A percentile compares a stretch with the other conserved stretches of the same genome.
Conservation (phyloP, 164 flowering plant genomes). For the Vitis amurensis region DNA sequence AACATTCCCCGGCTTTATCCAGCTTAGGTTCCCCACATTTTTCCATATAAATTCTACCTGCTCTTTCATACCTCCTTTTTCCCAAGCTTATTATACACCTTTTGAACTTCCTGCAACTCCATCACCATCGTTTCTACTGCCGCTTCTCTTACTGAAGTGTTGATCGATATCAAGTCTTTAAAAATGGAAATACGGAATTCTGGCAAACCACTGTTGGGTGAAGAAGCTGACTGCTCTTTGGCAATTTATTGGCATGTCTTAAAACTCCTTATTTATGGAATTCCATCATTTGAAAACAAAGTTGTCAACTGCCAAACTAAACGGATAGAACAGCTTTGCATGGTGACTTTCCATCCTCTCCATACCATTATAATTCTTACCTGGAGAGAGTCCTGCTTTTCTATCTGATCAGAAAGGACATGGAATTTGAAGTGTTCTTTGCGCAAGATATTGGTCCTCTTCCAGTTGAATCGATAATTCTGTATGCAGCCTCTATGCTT, state of each 20-base stretch:
- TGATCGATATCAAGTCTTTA: slow-evolving; percentile 59
- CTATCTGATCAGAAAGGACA: too few relatives aligned
- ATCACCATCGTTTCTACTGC: slow-evolving; percentile 63
- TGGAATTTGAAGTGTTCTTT: too few relatives aligned
- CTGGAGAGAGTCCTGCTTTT: too few relatives aligned
- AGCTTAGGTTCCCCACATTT: slow-evolving; percentile 35
- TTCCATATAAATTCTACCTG: slow-evolving; percentile 35
- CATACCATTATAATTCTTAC: too few relatives aligned
- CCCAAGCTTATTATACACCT: slow-evolving; percentile 52
- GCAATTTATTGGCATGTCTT: background rate
- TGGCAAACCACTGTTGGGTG: slow-evolving; percentile 36
- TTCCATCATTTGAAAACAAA: too few relatives aligned
- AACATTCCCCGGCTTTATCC: slow-evolving; percentile 52
- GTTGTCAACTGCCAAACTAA: too few relatives aligned
- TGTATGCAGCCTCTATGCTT: slow-evolving; percentile 57
- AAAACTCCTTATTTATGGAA: too few relatives aligned
- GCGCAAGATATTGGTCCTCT: too few relatives aligned
- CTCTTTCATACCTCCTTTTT: slow-evolving; percentile 24
- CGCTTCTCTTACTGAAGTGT: slow-evolving; percentile 54
- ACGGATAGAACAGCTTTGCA: too few relatives aligned
- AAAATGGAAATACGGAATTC: slow-evolving; percentile 74
- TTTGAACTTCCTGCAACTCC: slow-evolving; percentile 66
- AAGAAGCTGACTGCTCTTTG: slow-evolving; percentile 9
- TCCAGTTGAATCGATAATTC: slow-evolving; percentile 50
- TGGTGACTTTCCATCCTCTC: too few relatives aligned